Conservation (phyloP, 2,329 filamentous ascomycete genomes). For the Purpureocillium takamizusanense region DNA sequence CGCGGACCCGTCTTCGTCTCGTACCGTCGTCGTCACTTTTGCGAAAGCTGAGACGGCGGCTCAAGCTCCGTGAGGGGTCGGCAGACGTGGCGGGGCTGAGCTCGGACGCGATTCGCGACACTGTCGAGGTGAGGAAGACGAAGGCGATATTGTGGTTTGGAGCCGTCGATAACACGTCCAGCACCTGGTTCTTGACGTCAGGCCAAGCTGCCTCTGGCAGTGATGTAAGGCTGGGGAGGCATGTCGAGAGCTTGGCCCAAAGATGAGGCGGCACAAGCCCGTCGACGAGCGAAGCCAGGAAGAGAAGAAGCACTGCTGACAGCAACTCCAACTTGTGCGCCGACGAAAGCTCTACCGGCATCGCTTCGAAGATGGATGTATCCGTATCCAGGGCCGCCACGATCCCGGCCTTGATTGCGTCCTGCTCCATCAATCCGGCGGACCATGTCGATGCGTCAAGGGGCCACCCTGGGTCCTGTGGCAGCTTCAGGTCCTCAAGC, state of each 20-base stretch:
- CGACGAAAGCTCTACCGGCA: slow-evolving; percentile 54
- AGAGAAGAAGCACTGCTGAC: slow-evolving; percentile 61
- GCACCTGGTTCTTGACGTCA: slow-evolving; percentile 43
- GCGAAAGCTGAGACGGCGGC: slow-evolving; percentile 38
- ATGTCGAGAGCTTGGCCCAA: slow-evolving; percentile 61
- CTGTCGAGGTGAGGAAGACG: slow-evolving; percentile 74
- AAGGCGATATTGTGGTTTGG: slow-evolving; percentile 84
- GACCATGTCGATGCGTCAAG: slow-evolving; percentile 36
- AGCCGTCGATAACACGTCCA: slow-evolving; percentile 64
- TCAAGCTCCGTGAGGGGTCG: slow-evolving; percentile 17
- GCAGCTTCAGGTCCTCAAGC: slow-evolving; percentile 43
- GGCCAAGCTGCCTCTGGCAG: slow-evolving; percentile 17
- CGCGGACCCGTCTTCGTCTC: slow-evolving; percentile 45
- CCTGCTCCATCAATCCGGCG: slow-evolving; percentile 11
- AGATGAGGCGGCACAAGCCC: slow-evolving; percentile 64
- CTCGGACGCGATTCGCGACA: slow-evolving; percentile 45
- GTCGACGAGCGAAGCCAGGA: slow-evolving; percentile 67
- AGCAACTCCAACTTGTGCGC: slow-evolving; percentile 67
- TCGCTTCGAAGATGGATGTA: slow-evolving; percentile 46
- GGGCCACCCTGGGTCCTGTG: slow-evolving; percentile 51
- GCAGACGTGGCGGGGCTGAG: slow-evolving; percentile 30
- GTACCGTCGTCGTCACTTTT: slow-evolving; percentile 20
- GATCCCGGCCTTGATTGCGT: slow-evolving; percentile 25
- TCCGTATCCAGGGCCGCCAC: slow-evolving; percentile 69
- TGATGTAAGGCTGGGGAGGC: slow-evolving; percentile 32